Evolutionary conservation across 495 filamentous ascomycete genomes (phyloP).

Genomic region (Xylaria castorea): DNA sequence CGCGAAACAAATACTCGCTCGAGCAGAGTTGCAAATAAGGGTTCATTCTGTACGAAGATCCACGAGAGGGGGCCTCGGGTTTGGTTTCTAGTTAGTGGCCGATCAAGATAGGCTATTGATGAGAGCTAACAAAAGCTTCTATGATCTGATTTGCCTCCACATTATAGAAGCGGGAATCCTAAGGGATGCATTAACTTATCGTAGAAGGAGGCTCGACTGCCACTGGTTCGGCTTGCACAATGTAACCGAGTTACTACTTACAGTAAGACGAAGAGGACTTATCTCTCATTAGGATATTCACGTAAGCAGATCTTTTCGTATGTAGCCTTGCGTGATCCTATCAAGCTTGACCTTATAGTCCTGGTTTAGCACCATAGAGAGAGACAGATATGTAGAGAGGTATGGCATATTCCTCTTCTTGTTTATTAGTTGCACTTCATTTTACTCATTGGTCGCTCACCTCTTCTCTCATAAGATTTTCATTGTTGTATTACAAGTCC

Average conservation of each 20-base stretch:
- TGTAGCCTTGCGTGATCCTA: conserved; percentile 4
- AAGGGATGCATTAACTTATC: conserved; percentile 5
- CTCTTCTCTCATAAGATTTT: not conserved
- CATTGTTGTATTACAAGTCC: not conserved
- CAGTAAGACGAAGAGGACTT: not conserved
- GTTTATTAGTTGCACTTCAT: not conserved
- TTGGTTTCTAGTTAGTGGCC: not conserved
- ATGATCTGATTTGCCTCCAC: not conserved
- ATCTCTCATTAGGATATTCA: not conserved
- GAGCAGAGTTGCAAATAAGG: conserved; percentile 1
- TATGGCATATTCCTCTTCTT: not conserved
- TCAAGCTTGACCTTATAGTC: not conserved
- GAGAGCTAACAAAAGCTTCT: not conserved
- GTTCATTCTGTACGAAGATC: not conserved
- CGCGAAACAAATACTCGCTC: not conserved
- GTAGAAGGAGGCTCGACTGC: conserved; percentile 18
- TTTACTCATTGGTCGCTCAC: not conserved
- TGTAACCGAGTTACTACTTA: too few relatives aligned
- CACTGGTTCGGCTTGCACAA: not conserved
- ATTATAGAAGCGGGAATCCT: not conserved
- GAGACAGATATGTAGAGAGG: not conserved
- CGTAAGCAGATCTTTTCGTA: not conserved
- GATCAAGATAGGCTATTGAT: conserved; percentile 7
- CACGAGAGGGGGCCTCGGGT: not conserved
- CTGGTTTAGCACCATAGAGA: not conserved